These are phyloP conservation scores for Beauveria scarabaeidicola DNA, from an alignment of 2,329 filamentous ascomycete species.

Conservation along the genomic window DNA sequence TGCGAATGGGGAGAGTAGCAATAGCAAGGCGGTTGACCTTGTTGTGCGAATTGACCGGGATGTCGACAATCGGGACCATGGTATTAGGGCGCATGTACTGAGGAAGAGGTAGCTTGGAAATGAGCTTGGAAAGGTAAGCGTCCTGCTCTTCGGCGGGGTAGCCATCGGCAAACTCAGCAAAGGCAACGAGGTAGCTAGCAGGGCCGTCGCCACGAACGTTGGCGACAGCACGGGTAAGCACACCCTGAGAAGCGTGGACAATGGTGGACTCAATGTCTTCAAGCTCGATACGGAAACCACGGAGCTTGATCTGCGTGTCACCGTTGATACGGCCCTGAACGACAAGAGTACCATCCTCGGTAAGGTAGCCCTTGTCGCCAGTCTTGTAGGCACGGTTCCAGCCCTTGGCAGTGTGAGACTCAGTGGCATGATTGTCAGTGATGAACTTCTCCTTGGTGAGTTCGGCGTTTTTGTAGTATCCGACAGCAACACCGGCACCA, in stretches of 20 bases:
- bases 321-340: slow-evolving; percentile 30
- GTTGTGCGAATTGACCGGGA: slow-evolving; percentile 10
- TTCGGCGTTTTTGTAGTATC: slow-evolving; percentile 28
- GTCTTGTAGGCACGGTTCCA: slow-evolving; percentile 29
- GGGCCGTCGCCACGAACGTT: slow-evolving; percentile 15
- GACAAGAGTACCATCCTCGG: slow-evolving; percentile 24
- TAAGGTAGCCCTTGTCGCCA: slow-evolving; percentile 30
- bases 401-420: slow-evolving; percentile 8
- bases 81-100: slow-evolving; percentile 14
- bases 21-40: slow-evolving; percentile 11
- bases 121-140: slow-evolving; percentile 9
- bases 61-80: slow-evolving; percentile 1
- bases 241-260: slow-evolving; percentile 14
- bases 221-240: slow-evolving; percentile 18
- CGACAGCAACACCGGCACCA: slow-evolving; percentile 32
- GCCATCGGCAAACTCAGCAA: slow-evolving; percentile 18
- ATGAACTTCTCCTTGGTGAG: slow-evolving; percentile 14
- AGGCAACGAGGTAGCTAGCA: slow-evolving; percentile 19
- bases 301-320: slow-evolving; percentile 38
- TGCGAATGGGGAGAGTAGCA: slow-evolving; percentile 6
- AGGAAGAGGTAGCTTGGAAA: slow-evolving; percentile 8
- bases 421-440: slow-evolving; percentile 12
- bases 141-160: slow-evolving; percentile 10
- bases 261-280: slow-evolving; percentile 27
- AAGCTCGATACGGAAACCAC: slow-evolving; percentile 37